A percentile compares a stretch with the other conserved stretches of the same genome.
Conservation (phyloP, 257 asterid genomes). For the Salvia miltiorrhiza region DNA sequence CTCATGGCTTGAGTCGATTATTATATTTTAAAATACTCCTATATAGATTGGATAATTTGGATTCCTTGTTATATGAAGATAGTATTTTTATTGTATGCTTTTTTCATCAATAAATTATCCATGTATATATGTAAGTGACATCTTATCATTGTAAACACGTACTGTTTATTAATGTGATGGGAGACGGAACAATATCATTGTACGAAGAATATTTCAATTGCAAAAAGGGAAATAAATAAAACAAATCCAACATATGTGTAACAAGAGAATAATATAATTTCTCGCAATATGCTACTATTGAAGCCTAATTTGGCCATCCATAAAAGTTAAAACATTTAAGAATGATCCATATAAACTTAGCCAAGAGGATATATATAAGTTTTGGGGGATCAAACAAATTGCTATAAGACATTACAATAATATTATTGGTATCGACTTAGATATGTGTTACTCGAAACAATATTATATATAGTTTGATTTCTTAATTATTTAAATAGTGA, state of each 20-base stretch:
- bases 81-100: not conserved
- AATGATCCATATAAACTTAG: constrained; percentile 20
- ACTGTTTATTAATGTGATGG: not conserved
- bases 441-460: not conserved
- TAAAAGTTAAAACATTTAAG: not conserved
- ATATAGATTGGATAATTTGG: too few species aligned
- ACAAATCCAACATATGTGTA: not conserved
- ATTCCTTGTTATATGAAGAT: not conserved
- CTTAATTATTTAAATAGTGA: not conserved
- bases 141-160: not conserved
- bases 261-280: not conserved
- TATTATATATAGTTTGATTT: not conserved
- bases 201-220: not conserved
- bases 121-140: not conserved
- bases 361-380: constrained; percentile 7
- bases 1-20: not conserved
- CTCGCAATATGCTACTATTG: not conserved
- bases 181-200: not conserved
- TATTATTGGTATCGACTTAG: constrained; percentile 3
- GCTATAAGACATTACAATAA: constrained; percentile 19
- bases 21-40: not conserved
- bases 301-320: constrained; percentile 13
- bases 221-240: not conserved
- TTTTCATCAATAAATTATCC: not conserved
- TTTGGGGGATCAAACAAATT: constrained; percentile 24